Evolutionary conservation across 306 rosid species (phyloP), one percentile per base, ranked within the genome.

Genomic region (Spatholobus suberectus): DNA sequence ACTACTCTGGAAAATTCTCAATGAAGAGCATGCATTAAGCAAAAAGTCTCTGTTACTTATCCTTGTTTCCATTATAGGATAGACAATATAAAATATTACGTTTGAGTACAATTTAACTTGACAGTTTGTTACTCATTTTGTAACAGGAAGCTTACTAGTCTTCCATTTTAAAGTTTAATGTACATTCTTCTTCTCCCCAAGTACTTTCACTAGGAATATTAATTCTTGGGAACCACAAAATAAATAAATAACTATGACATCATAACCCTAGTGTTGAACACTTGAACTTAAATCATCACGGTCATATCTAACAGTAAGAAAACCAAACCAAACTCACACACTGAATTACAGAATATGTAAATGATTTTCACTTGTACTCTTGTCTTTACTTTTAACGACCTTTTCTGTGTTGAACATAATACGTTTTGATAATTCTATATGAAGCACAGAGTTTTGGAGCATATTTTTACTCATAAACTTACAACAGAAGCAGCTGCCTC

Each of bases 401-500:
- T 44, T 41, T 76, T 20, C 35, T 15, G 40, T 18, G 43, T 46
- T 49, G 41, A 49, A 68, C 47, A 49, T 63, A 51, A 52, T 20
- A 41, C 32, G 58, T 7, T 70, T 26, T 70, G 51, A 34, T 15
- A 29, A 34, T 44, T n/a, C 18, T 20, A 70, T 63, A 80, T 76
- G 81, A 63, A 83, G 38, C 76, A 61, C 10, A 47, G 14, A 44
- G 71, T 38, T 61, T 62, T 24, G n/a, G 41, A 78, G 78, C 78
- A 82, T 76, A n/a, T 24, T 63, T 63, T 57, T 65, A 5, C 26
- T 74, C 37, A 77, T 15, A 81, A 86, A 87, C 97, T 92, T 81
- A 96, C 99, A 85, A 92, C 97, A 49, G 97, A 94, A 78, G 98
- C 94, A 81, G 97, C 66, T 15, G 99, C 99, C 86, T 94, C 98